phyloP scores from a whole-genome alignment of 148 eudicot genomes.

The Euryodendron excelsum region DNA sequence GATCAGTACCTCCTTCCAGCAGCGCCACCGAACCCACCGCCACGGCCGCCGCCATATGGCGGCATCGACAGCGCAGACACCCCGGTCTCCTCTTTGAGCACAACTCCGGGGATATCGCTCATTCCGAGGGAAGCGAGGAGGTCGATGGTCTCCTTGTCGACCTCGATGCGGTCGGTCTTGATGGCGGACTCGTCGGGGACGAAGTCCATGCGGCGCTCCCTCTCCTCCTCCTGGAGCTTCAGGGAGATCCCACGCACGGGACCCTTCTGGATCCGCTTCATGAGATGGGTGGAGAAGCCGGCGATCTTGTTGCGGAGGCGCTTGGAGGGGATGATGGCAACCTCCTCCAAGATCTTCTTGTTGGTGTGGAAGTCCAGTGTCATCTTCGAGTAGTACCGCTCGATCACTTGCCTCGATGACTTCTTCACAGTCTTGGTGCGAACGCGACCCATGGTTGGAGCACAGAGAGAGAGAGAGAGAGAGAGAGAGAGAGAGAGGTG shows the following conservation, averaged over 20 bases:
- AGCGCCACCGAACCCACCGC: conserved; percentile 18
- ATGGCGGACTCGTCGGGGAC: conserved; percentile 38
- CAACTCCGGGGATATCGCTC: conserved; percentile 30
- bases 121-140: conserved; percentile 29
- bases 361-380: conserved; percentile 40
- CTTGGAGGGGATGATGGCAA: conserved; percentile 38
- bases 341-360: conserved; percentile 38
- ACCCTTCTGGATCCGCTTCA: conserved; percentile 41
- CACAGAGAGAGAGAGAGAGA: background rate
- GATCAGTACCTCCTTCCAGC: conserved; percentile 26
- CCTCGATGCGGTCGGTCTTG: conserved; percentile 27
- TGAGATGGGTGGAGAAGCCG: conserved; percentile 36
- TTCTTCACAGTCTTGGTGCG: conserved; percentile 41
- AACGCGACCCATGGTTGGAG: conserved; percentile 31
- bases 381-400: conserved; percentile 42
- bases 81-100: conserved; percentile 26
- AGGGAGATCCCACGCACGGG: conserved; percentile 36
- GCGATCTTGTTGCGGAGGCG: conserved; percentile 46
- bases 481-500: background rate
- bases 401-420: conserved; percentile 35
- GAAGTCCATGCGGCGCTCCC: conserved; percentile 42
- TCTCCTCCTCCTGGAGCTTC: conserved; percentile 43
- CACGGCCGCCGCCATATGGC: conserved; percentile 22
- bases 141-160: conserved; percentile 38
- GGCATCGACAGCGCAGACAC: background rate